These are phyloP conservation scores for Leccinum arenicola DNA, from an alignment of 768 basidiomycete species.

Conservation along the genomic window DNA sequence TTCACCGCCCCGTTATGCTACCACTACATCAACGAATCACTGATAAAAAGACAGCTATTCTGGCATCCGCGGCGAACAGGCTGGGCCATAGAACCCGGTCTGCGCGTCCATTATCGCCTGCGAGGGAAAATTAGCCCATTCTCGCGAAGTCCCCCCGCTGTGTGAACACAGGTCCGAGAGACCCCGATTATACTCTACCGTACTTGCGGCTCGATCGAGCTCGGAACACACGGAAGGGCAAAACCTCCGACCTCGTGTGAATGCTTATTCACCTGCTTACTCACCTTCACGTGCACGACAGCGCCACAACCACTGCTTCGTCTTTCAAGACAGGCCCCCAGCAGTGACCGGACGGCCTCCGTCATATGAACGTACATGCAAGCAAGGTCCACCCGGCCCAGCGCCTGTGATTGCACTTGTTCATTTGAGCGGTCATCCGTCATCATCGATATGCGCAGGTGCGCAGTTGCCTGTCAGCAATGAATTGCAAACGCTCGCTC, in stretches of 20 bases:
- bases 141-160: not conserved
- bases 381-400: slow-evolving; percentile 24
- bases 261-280: slow-evolving; percentile 18
- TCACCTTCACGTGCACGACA: slow-evolving; percentile 69
- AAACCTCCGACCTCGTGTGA: not conserved
- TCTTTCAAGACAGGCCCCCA: slow-evolving; percentile 11
- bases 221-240: slow-evolving; percentile 18
- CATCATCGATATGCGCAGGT: not conserved
- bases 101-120: slow-evolving; percentile 60
- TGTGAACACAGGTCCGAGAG: slow-evolving; percentile 53
- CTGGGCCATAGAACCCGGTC: no score
- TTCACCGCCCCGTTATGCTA: not conserved
- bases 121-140: not conserved
- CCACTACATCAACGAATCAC: slow-evolving; percentile 36
- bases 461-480: not conserved
- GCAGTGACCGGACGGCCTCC: slow-evolving; percentile 25
- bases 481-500: not conserved
- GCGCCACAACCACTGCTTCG: slow-evolving; percentile 40
- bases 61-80: slow-evolving; percentile 59
- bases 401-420: slow-evolving; percentile 41
- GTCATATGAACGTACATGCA: not conserved
- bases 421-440: not conserved
- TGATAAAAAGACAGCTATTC: not conserved
- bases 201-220: slow-evolving; percentile 59
- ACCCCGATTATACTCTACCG: not conserved